Conservation (phyloP, 2,329 filamentous ascomycete species). For the Sclerotinia sclerotiorum region DNA sequence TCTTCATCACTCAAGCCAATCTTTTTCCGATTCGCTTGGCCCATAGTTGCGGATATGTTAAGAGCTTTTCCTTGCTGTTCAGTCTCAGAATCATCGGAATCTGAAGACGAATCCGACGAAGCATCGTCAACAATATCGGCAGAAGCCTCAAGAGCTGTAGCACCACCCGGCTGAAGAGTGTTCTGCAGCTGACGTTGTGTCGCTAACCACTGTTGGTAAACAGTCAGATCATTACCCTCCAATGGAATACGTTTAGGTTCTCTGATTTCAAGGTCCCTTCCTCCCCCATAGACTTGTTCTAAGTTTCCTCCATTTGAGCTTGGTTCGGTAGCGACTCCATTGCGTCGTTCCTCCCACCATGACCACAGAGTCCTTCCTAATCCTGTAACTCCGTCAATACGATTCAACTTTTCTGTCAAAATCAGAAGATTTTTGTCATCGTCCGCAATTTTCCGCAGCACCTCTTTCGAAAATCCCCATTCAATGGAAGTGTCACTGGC, state of each 20-base stretch:
- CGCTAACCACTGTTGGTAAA: slow-evolving; percentile 91
- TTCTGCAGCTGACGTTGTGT: slow-evolving; percentile 85
- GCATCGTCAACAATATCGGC: slow-evolving; percentile 78
- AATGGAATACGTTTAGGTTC: slow-evolving; percentile 65
- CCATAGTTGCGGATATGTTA: slow-evolving; percentile 82
- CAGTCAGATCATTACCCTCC: slow-evolving; percentile 70
- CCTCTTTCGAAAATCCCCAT: slow-evolving; percentile 90
- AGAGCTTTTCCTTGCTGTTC: slow-evolving; percentile 90
- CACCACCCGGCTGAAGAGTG: slow-evolving; percentile 69
- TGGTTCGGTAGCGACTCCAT: slow-evolving; percentile 61
- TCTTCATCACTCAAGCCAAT: slow-evolving; percentile 85
- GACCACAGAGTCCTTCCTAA: slow-evolving; percentile 77
- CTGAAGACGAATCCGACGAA: slow-evolving; percentile 80
- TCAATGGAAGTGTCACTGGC: slow-evolving; percentile 88
- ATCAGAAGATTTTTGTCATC: slow-evolving; percentile 82
- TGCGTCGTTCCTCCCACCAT: slow-evolving; percentile 69
- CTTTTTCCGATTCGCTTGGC: slow-evolving; percentile 81
- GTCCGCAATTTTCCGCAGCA: slow-evolving; percentile 70
- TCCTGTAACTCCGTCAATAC: slow-evolving; percentile 36
- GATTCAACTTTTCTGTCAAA: slow-evolving; percentile 71
- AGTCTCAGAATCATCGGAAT: slow-evolving; percentile 83
- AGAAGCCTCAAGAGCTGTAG: slow-evolving; percentile 65
- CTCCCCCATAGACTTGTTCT: slow-evolving; percentile 66
- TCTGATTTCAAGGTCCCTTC: slow-evolving; percentile 59
- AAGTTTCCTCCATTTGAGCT: slow-evolving; percentile 55